phyloP scores from a whole-genome alignment of 345 rosid species.

The Mercurialis annua region DNA sequence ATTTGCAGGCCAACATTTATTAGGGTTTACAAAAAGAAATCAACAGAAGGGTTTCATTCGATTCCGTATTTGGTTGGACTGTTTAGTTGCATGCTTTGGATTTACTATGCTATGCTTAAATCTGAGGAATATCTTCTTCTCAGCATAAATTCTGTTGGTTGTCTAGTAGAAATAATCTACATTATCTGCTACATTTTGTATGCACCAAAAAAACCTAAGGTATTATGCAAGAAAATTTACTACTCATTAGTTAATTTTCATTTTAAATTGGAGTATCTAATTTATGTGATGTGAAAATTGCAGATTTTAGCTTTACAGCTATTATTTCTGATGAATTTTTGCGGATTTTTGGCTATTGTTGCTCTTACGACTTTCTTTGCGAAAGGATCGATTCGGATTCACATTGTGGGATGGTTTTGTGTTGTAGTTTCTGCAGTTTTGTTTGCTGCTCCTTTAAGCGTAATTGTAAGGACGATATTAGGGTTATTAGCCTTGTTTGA shows the following conservation, averaged over 20 bases:
- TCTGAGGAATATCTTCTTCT: conserved; percentile 44
- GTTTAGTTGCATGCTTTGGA: conserved; percentile 58
- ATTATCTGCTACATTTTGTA: conserved; percentile 45
- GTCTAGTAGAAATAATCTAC: conserved; percentile 50
- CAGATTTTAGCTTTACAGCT: conserved; percentile 38
- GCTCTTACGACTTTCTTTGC: conserved; percentile 28
- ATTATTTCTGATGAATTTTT: conserved; percentile 23
- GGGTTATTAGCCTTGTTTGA: neutral
- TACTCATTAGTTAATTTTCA: neutral
- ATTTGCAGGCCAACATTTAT: conserved; percentile 65
- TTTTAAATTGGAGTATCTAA: neutral
- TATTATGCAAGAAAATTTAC: too few relatives aligned
- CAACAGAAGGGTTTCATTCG: conserved; percentile 68
- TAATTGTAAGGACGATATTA: conserved; percentile 27
- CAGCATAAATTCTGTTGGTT: conserved; percentile 62
- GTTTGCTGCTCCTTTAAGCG: conserved; percentile 45
- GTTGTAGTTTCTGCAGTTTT: conserved; percentile 28
- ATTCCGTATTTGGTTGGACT: conserved; percentile 64
- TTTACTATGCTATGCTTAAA: conserved; percentile 62
- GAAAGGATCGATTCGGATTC: conserved; percentile 23
- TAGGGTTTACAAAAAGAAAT: conserved; percentile 52
- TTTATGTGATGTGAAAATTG: neutral
- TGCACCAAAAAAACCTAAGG: conserved; percentile 61
- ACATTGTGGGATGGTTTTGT: conserved; percentile 42
- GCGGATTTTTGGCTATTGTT: conserved; percentile 27